phyloP scores from a whole-genome alignment of 106 monocot genomes.

The Allium fistulosum region DNA sequence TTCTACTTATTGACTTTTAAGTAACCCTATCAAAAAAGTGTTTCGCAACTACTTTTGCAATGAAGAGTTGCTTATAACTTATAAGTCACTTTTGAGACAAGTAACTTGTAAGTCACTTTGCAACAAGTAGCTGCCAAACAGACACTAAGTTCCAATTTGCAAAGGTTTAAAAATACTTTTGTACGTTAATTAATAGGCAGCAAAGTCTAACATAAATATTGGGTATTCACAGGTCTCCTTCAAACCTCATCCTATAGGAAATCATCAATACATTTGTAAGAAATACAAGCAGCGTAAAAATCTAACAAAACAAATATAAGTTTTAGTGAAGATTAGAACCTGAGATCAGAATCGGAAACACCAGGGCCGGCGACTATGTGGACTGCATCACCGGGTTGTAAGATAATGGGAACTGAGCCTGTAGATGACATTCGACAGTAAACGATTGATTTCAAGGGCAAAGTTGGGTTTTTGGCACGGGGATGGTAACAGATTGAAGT shows the following conservation, averaged over 20 bases:
- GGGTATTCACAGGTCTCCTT: neutral
- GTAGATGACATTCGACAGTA: no score
- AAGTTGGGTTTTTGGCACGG: neutral
- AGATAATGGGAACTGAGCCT: slow-evolving; percentile 3
- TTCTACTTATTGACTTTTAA: no score
- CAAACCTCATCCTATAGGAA: neutral
- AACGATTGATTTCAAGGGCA: no score
- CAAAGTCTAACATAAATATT: neutral
- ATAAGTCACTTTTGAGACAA: no score
- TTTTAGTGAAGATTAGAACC: slow-evolving; percentile 11
- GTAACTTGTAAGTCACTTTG: no score
- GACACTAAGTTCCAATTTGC: no score
- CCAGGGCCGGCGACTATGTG: slow-evolving; percentile 35
- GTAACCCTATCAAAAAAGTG: no score
- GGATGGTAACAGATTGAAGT: no score
- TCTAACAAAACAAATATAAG: no score
- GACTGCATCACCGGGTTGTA: slow-evolving; percentile 22
- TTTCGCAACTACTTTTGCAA: no score
- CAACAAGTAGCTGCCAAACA: no score
- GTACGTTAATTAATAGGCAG: neutral
- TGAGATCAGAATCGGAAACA: slow-evolving; percentile 45
- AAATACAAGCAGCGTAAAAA: neutral
- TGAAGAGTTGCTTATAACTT: no score
- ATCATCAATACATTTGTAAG: neutral
- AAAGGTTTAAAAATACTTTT: neutral